phyloP scores from a whole-genome alignment of 345 rosid genomes.

The Moringa oleifera region DNA sequence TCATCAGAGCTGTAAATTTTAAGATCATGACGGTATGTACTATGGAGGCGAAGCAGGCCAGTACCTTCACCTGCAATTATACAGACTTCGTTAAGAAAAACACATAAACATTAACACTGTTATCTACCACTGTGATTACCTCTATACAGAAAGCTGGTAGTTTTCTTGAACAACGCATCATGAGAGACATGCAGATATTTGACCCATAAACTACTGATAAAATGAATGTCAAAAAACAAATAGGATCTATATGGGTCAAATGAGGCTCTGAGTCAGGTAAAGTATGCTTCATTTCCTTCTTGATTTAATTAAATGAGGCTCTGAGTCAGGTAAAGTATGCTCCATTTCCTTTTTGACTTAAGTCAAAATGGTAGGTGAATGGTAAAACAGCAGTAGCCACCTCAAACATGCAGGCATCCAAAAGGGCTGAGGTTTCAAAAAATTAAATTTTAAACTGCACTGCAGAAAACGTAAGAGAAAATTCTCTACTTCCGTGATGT shows the following conservation, averaged over 20 bases:
- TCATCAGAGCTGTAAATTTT: slow-evolving; percentile 99
- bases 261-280: not conserved
- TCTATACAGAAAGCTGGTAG: not conserved
- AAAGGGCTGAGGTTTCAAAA: not conserved
- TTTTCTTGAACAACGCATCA: not conserved
- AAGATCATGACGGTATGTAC: slow-evolving; percentile 97
- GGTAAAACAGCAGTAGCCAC: not conserved
- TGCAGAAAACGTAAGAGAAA: too few relatives aligned
- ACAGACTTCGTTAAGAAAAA: slow-evolving; percentile 2
- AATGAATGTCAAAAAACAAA: not conserved
- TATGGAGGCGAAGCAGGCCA: slow-evolving; percentile 95
- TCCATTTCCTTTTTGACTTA: too few relatives aligned
- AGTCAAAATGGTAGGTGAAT: not conserved
- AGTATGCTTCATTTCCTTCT: not conserved
- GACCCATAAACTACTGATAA: not conserved
- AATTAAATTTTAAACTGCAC: not conserved
- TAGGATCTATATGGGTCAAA: not conserved
- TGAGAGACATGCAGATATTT: not conserved
- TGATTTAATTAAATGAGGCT: not conserved
- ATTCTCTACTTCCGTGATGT: not conserved
- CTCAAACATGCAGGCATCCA: not conserved
- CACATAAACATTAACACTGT: not conserved
- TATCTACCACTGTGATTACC: not conserved
- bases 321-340: not conserved
- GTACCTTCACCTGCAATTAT: slow-evolving; percentile 90